A percentile compares a stretch with the other conserved stretches of the same genome.
Evolutionary conservation across 75 land plant genomes (phyloP).

Genomic region (Sequoia sempervirens): DNA sequence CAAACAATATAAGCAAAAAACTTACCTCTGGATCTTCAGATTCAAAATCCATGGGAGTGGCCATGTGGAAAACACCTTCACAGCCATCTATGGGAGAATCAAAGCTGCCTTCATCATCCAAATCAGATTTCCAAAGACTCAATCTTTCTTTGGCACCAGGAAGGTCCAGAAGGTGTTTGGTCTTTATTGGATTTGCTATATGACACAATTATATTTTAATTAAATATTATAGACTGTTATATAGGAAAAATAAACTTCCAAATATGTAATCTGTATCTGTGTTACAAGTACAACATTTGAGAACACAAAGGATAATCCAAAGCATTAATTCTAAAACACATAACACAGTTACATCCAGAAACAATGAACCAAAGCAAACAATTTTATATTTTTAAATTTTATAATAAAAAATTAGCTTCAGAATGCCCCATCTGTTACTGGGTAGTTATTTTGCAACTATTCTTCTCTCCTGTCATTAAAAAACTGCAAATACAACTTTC

Average conservation of each 20-base stretch:
- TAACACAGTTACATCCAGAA: too few relatives aligned
- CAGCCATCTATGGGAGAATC: slow-evolving; percentile 65
- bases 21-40: slow-evolving; percentile 73
- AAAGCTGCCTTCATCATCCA: slow-evolving; percentile 62
- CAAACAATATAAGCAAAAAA: not conserved
- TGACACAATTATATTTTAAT: not conserved
- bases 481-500: too few relatives aligned
- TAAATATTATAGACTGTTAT: not conserved
- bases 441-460: too few relatives aligned
- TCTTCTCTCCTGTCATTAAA: too few relatives aligned
- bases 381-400: too few relatives aligned
- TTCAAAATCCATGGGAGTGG: slow-evolving; percentile 64
- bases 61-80: slow-evolving; percentile 70
- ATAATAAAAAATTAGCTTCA: too few relatives aligned
- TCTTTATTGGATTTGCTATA: slow-evolving; percentile 54
- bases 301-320: too few relatives aligned
- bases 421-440: too few relatives aligned
- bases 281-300: too few relatives aligned
- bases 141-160: slow-evolving; percentile 51
- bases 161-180: slow-evolving; percentile 51
- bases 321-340: too few relatives aligned
- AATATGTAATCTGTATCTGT: too few relatives aligned
- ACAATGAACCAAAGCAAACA: too few relatives aligned
- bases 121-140: slow-evolving; percentile 58
- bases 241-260: not conserved